Evolutionary conservation across 1,284 basidiomycete genomes (phyloP).

Genomic region (Sanguinoderma infundibulare): DNA sequence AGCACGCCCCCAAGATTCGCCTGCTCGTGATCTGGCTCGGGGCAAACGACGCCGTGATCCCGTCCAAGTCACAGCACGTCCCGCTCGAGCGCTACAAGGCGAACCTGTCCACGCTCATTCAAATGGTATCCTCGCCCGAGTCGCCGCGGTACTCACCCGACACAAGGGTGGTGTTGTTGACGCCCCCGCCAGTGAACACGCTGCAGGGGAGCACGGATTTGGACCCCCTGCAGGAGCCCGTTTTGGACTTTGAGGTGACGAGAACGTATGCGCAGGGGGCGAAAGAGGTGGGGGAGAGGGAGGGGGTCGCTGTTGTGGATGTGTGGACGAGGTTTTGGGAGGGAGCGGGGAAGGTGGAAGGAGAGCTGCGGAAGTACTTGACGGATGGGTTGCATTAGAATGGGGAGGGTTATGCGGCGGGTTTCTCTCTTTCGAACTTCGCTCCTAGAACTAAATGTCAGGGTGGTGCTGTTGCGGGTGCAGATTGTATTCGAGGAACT

Average conservation of each 20-base stretch:
- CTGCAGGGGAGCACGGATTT: slow-evolving; percentile 51
- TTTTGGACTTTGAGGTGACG: slow-evolving; percentile 65
- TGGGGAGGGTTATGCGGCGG: slow-evolving; percentile 69
- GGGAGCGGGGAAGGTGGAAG: slow-evolving; percentile 62
- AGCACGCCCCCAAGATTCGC: slow-evolving; percentile 62
- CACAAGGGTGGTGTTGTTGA: slow-evolving; percentile 83
- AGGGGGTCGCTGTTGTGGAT: slow-evolving; percentile 67
- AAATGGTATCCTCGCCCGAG: slow-evolving; percentile 60
- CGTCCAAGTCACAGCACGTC: slow-evolving; percentile 60
- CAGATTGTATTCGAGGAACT: slow-evolving; percentile 73
- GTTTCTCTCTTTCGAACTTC: slow-evolving; percentile 19
- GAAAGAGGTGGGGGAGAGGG: slow-evolving; percentile 57
- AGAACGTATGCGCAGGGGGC: slow-evolving; percentile 74
- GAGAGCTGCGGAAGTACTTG: slow-evolving; percentile 53
- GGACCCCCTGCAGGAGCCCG: slow-evolving; percentile 49
- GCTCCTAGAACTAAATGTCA: no score
- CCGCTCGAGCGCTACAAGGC: slow-evolving; percentile 67
- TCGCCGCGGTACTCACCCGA: slow-evolving; percentile 73
- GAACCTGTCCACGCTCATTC: slow-evolving; percentile 70
- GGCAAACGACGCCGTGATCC: slow-evolving; percentile 70
- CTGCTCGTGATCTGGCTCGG: slow-evolving; percentile 89
- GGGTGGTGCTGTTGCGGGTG: background rate
- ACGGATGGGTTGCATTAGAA: slow-evolving; percentile 83
- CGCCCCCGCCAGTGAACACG: slow-evolving; percentile 83
- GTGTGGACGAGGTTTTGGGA: slow-evolving; percentile 72